Evolutionary conservation across 73 alveolate species (phyloP), one percentile per base, ranked within the genome.

Genomic region (Stentor roeselii): DNA sequence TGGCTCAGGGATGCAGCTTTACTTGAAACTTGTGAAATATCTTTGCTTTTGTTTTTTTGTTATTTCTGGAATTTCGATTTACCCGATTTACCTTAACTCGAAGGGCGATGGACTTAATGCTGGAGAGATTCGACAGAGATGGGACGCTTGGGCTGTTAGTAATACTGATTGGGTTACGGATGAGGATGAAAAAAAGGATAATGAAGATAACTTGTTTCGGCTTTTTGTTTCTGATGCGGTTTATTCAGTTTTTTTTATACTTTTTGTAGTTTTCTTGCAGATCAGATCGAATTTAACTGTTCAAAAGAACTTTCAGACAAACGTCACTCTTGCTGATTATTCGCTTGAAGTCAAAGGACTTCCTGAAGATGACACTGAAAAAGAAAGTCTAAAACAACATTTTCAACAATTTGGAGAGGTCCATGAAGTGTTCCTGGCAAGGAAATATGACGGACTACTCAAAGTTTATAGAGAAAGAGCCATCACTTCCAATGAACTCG

Each of bases 1-100:
- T 60, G 90, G 90, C 14, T 60, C 76, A n/a, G 90, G 90, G 14
- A 36, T 84, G 21, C 40, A 59, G 30, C 37, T 84, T 37, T 84
- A 84, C 50, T 76, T 84, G 40, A 27, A 6, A 27, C 75, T 84
- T 31, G 32, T 78, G 1, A 77, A 78, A 37, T 58, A 39, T 3
- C 21, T 36, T 11, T n/a, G 75, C 35, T 21, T 37, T 42, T 37
- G 42, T 21, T 87, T 87, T 60, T 39, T 39, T 15, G 59, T 87
- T 15, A 74, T 87, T 82, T 27, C 87, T 4, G 40, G 88, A 3
- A 42, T 87, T 21, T 30, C 40, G 38, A 83, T 87, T 36, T 87
- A 86, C 14, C 78, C 87, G 14, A 40, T 83, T 3, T 41, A 39
- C 75, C 60, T 87, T 2, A 87, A 87, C 75, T n/a, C 50, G 36